These are phyloP conservation scores for Trifolium subterraneum DNA, from an alignment of 306 rosid genomes.

Conservation along the genomic window DNA sequence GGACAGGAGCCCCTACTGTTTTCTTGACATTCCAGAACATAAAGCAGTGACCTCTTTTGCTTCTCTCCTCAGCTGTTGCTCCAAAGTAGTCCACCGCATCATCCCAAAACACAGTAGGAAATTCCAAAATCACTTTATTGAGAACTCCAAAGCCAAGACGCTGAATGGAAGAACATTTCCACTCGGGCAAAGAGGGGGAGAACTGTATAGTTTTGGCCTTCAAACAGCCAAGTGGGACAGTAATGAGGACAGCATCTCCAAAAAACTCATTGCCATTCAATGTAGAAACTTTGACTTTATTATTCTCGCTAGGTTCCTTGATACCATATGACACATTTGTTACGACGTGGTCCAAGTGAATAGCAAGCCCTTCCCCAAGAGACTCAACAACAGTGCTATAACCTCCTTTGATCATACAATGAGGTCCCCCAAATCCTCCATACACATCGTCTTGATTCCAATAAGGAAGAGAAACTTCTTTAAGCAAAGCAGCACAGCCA, in stretches of 20 bases:
- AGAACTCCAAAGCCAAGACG: conserved; percentile 98
- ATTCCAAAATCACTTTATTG: conserved; percentile 90
- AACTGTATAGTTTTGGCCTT: conserved; percentile 88
- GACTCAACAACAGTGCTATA: conserved; percentile 91
- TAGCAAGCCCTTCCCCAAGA: conserved; percentile 78
- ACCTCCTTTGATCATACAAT: conserved; percentile 99
- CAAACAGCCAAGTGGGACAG: conserved; percentile 98
- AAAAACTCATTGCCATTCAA: conserved; percentile 72
- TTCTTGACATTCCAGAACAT: conserved; percentile 99
- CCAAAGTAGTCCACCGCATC: conserved; percentile 99
- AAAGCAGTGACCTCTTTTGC: conserved; percentile 89
- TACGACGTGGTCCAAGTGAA: conserved; percentile 79
- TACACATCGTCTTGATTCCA: conserved; percentile 99
- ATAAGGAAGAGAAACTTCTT: conserved; percentile 92
- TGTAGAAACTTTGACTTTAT: conserved; percentile 76
- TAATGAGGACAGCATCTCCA: conserved; percentile 90
- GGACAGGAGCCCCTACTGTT: conserved; percentile 98
- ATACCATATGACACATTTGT: conserved; percentile 76
- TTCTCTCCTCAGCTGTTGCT: conserved; percentile 94
- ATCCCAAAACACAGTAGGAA: conserved; percentile 96
- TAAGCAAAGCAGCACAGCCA: conserved; percentile 96
- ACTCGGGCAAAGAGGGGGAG: conserved; percentile 88
- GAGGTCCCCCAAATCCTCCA: conserved; percentile 99
- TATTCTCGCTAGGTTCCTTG: conserved; percentile 51
- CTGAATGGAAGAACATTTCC: conserved; percentile 87